Percentiles rank a stretch among this genome's conserved stretches.
These are phyloP conservation scores for Protomyces arabidopsidicola DNA, from an alignment of 1,139 yeast species.

Conservation along the genomic window DNA sequence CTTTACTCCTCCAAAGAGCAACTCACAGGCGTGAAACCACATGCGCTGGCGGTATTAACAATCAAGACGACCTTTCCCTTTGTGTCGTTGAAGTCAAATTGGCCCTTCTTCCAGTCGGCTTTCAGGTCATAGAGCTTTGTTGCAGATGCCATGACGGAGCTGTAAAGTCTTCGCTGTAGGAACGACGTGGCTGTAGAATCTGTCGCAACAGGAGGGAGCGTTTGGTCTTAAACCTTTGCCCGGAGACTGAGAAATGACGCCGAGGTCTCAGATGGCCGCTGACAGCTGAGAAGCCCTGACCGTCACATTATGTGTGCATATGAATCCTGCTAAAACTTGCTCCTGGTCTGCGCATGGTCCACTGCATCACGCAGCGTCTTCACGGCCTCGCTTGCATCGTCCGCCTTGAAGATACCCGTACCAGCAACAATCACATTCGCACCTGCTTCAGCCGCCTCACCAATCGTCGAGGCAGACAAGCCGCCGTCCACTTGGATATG, in stretches of 20 bases:
- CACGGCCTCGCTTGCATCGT: slow-evolving; percentile 70
- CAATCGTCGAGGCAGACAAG: slow-evolving; percentile 75
- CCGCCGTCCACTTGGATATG: slow-evolving; percentile 98
- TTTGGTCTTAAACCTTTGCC: too few relatives aligned
- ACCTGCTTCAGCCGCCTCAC: slow-evolving; percentile 84
- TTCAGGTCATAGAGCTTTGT: slow-evolving; percentile 42
- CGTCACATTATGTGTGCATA: not conserved
- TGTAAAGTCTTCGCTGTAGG: not conserved
- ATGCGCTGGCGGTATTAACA: slow-evolving; percentile 90
- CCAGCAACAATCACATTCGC: slow-evolving; percentile 99
- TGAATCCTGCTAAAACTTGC: not conserved
- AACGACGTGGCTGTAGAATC: not conserved
- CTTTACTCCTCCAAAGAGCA: slow-evolving; percentile 73
- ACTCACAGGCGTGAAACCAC: slow-evolving; percentile 32
- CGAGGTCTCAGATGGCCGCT: too few relatives aligned
- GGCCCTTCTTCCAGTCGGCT: slow-evolving; percentile 47
- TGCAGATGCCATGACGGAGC: slow-evolving; percentile 24
- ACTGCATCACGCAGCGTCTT: slow-evolving; percentile 61
- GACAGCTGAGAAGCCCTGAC: too few relatives aligned
- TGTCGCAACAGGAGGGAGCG: too few relatives aligned
- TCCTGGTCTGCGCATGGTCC: slow-evolving; percentile 34
- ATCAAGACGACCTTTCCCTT: slow-evolving; percentile 87
- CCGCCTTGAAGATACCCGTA: slow-evolving; percentile 56
- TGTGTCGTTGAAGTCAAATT: slow-evolving; percentile 61
- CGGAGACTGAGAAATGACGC: too few relatives aligned